Base-by-base conservation (phyloP, 2,329 filamentous ascomycete species). In the Curvularia sp. region DNA sequence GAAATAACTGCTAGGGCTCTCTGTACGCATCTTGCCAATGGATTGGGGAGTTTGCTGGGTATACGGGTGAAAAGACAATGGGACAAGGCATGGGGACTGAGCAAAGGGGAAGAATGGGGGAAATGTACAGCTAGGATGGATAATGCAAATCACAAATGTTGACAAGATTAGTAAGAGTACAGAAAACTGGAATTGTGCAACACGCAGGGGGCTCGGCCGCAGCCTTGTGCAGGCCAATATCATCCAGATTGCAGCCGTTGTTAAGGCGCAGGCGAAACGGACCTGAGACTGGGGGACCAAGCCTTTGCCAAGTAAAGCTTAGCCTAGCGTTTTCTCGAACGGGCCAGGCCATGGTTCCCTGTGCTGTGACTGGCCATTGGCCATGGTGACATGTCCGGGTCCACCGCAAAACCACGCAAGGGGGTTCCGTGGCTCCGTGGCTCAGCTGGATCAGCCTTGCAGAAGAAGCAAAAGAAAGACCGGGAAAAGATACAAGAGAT, bases 221-320 rank as follows among this genome's bases (percentile, higher is more conserved):
- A 26, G 42, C 42, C 42, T 26, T 44, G 42, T n/a, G 6, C 42
- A 44, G 42, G 13, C 22, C 22, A 26, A 9, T 44, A 28, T 44
- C 42, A 15, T 44, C 8, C 22, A 28, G 13, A 44, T 26, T 28
- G 15, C 6, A 44, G 42, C 42, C 15, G 42, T 26, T 9, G 22
- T 44, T 28, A 15, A 15, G 26, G 43, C 22, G 33, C 31, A 49
- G 31, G 8, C 47, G 47, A 49, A 26, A 39, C 47, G 13, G 10
- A 38, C 7, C n/a, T 33, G 47, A 38, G 20, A 52, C 15, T 15
- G 31, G 12, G 28, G 53, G 41, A 56, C 60, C 55, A 68, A 68
- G 65, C 65, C 62, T 68, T 66, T 39, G 64, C 65, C 64, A 66
- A 68, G 65, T 13, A 48, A 59, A 66, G 64, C 65, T 68, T 63